A percentile compares a stretch with the other conserved stretches of the same genome.
Evolutionary conservation across 257 asterid genomes (phyloP).

Genomic region (Jasminum sambac): DNA sequence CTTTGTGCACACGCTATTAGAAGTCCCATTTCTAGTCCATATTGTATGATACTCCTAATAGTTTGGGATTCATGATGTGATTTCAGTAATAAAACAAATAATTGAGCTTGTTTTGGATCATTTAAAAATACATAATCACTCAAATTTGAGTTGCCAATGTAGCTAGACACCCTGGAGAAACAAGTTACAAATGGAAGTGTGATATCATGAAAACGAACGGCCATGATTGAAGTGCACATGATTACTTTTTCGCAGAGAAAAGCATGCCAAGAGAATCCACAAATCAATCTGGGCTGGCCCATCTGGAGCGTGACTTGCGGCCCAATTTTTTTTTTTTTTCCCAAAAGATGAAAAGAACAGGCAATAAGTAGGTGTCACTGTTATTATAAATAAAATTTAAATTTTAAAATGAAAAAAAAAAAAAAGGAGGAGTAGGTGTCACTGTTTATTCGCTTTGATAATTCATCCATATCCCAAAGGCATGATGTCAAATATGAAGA

Average conservation of each 20-base stretch:
- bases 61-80: no score
- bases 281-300: slow-evolving; percentile 23
- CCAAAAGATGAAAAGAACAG: not conserved
- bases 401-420: not conserved
- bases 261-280: slow-evolving; percentile 6
- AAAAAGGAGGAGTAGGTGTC: not conserved
- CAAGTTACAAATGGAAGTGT: not conserved
- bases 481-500: not conserved
- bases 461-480: not conserved
- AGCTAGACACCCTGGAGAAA: not conserved
- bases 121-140: not conserved
- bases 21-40: no score
- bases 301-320: slow-evolving; percentile 30
- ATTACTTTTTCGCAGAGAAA: not conserved
- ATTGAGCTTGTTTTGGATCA: no score
- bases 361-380: not conserved
- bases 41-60: no score
- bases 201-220: slow-evolving; percentile 6
- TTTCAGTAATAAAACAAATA: no score
- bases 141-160: not conserved
- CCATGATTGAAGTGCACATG: slow-evolving; percentile 25
- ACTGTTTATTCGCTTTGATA: not conserved
- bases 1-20: no score
- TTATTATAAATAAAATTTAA: no score
- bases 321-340: slow-evolving; percentile 6